Percentiles rank a stretch among this genome's conserved stretches.
Conservation (phyloP, 2,329 filamentous ascomycete species). For the Trichoderma pleuroti region DNA sequence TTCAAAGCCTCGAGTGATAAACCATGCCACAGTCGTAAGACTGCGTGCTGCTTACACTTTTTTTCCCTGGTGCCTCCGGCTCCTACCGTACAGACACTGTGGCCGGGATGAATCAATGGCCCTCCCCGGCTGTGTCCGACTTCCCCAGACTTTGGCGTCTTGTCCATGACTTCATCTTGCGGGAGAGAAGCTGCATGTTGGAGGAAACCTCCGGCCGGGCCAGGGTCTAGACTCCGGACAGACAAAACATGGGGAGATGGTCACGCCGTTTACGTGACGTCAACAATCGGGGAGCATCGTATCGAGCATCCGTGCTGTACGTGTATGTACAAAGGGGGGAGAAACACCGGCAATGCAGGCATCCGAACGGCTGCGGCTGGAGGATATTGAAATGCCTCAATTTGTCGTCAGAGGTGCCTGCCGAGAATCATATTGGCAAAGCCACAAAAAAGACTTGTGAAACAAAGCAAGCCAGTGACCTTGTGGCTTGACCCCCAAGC, state of each 20-base stretch:
- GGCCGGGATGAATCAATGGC: neutral
- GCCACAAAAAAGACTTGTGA: neutral
- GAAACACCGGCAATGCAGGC: neutral
- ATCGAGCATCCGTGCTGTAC: neutral
- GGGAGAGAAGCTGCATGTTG: neutral
- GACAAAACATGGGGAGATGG: neutral
- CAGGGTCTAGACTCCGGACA: neutral
- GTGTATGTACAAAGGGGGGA: neutral
- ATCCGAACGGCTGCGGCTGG: neutral
- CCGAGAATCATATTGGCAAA: neutral
- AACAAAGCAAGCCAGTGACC: slow-evolving; percentile 3
- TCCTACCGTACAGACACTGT: slow-evolving; percentile 1
- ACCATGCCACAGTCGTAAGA: slow-evolving; percentile 12
- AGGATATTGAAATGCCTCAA: neutral
- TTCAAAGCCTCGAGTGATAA: slow-evolving; percentile 2
- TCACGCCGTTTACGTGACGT: neutral
- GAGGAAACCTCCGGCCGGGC: neutral
- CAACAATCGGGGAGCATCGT: slow-evolving; percentile 12
- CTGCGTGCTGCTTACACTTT: neutral
- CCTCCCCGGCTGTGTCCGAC: neutral
- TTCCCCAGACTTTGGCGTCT: slow-evolving; percentile 11
- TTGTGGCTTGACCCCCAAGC: neutral
- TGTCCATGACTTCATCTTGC: slow-evolving; percentile 17
- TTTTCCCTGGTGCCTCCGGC: neutral
- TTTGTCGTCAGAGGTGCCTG: neutral